Conservation (phyloP, 2,329 filamentous ascomycete genomes). For the Graphilbum ipis-grandicollis region DNA sequence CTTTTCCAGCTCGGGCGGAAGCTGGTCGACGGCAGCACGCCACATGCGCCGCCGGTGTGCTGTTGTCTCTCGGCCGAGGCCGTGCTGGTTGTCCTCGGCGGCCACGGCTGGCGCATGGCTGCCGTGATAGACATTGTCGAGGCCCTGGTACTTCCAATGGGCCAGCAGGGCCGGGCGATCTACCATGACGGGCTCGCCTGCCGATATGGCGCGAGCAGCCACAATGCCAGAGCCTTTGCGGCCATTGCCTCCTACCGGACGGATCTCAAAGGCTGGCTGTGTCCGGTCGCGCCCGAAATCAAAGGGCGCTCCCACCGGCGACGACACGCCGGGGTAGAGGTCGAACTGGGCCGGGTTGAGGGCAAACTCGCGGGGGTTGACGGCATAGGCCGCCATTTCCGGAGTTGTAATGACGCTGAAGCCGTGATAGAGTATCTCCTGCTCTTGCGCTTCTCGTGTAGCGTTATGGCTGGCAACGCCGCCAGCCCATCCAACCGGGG, state of each 20-base stretch:
- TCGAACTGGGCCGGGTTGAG: not conserved
- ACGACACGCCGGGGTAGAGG: not conserved
- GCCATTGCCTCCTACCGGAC: not conserved
- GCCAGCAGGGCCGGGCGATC: slow-evolving; percentile 16
- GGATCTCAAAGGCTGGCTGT: slow-evolving; percentile 1
- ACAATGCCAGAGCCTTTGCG: slow-evolving; percentile 16
- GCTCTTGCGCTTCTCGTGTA: too few relatives aligned
- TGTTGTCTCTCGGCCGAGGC: slow-evolving; percentile 3
- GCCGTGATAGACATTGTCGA: not conserved
- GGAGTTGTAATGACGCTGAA: slow-evolving; percentile 14
- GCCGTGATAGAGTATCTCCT: too few relatives aligned
- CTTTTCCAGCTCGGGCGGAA: not conserved
- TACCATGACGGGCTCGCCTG: slow-evolving; percentile 14
- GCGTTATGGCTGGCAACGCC: too few relatives aligned
- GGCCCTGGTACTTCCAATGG: not conserved
- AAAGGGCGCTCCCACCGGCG: not conserved
- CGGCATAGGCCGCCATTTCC: slow-evolving; percentile 13
- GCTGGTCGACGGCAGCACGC: slow-evolving; percentile 2
- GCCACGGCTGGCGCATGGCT: not conserved
- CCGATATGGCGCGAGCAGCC: slow-evolving; percentile 13
- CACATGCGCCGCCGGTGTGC: slow-evolving; percentile 1
- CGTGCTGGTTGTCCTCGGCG: slow-evolving; percentile 3
- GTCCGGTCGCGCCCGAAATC: not conserved
- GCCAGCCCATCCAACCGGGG: too few relatives aligned
- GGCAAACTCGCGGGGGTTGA: slow-evolving; percentile 2